These are phyloP conservation scores for Lodderomyces parapsilosis DNA, from an alignment of 1,139 yeast species.

Conservation along the genomic window DNA sequence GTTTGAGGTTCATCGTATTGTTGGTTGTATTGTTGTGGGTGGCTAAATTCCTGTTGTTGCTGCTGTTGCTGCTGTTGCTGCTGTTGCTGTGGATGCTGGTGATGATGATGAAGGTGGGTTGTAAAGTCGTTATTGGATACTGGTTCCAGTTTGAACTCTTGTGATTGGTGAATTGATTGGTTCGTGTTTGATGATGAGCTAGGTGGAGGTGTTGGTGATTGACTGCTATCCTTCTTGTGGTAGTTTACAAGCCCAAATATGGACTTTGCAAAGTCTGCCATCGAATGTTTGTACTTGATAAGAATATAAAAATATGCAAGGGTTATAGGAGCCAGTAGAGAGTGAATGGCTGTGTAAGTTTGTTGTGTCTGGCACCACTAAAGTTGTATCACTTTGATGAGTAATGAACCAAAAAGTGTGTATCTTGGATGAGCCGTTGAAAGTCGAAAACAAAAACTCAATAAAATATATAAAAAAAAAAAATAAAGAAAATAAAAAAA, in stretches of 20 bases:
- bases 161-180: slow-evolving; percentile 6
- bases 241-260: slow-evolving; percentile 58
- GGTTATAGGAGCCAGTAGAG: too few species aligned
- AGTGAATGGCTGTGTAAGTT: too few species aligned
- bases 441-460: too few species aligned
- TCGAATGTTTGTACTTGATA: slow-evolving; percentile 14
- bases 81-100: slow-evolving; percentile 12
- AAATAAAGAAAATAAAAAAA: too few species aligned
- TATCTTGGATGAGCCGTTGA: too few species aligned
- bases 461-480: too few species aligned
- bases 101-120: slow-evolving; percentile 7
- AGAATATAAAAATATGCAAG: too few species aligned
- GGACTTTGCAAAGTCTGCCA: slow-evolving; percentile 67
- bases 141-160: slow-evolving; percentile 1
- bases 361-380: too few species aligned
- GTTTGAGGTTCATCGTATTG: slow-evolving; percentile 12
- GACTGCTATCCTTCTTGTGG: slow-evolving; percentile 28
- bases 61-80: slow-evolving; percentile 11
- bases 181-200: slow-evolving; percentile 11
- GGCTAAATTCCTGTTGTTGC: slow-evolving; percentile 9
- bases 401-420: too few species aligned
- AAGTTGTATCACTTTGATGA: too few species aligned
- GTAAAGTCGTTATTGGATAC: slow-evolving; percentile 6
- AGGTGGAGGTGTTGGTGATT: slow-evolving; percentile 15
- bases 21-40: slow-evolving; percentile 7